A percentile compares a stretch with the other conserved stretches of the same genome.
These are phyloP conservation scores for Penicillium sp. DNA, from an alignment of 2,329 filamentous ascomycete species.

Conservation along the genomic window DNA sequence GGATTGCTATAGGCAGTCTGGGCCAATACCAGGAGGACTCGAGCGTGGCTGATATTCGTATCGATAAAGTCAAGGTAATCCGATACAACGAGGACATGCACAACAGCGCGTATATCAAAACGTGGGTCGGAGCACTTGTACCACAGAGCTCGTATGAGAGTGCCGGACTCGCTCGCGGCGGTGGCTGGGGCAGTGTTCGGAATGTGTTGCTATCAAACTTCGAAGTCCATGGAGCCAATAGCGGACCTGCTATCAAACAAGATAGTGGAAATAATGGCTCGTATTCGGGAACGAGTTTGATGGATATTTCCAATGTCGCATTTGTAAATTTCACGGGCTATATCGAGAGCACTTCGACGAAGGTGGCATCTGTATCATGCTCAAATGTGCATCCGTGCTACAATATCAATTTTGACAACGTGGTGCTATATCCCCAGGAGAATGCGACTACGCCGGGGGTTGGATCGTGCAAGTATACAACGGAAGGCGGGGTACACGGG, in stretches of 20 bases:
- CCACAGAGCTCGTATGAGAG: conserved; percentile 52
- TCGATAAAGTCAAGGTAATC: conserved; percentile 49
- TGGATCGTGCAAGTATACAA: conserved; percentile 41
- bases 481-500: conserved; percentile 42
- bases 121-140: conserved; percentile 53
- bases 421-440: conserved; percentile 34
- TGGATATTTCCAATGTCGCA: conserved; percentile 51
- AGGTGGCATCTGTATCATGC: conserved; percentile 43
- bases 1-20: conserved; percentile 53
- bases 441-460: conserved; percentile 35
- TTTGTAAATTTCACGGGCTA: conserved; percentile 56
- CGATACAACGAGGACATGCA: conserved; percentile 51
- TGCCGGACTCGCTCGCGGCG: conserved; percentile 50
- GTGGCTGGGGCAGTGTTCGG: conserved; percentile 54
- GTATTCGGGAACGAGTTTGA: conserved; percentile 50
- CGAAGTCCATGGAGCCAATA: conserved; percentile 46
- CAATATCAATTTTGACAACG: conserved; percentile 50
- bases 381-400: conserved; percentile 52
- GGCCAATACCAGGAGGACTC: conserved; percentile 58
- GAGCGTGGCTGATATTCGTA: conserved; percentile 50
- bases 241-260: conserved; percentile 49
- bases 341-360: conserved; percentile 34
- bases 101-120: conserved; percentile 57
- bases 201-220: conserved; percentile 57
- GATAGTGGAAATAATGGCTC: conserved; percentile 53